Base-by-base conservation (phyloP, 305 asterid species). In the Rubia peregrina region DNA sequence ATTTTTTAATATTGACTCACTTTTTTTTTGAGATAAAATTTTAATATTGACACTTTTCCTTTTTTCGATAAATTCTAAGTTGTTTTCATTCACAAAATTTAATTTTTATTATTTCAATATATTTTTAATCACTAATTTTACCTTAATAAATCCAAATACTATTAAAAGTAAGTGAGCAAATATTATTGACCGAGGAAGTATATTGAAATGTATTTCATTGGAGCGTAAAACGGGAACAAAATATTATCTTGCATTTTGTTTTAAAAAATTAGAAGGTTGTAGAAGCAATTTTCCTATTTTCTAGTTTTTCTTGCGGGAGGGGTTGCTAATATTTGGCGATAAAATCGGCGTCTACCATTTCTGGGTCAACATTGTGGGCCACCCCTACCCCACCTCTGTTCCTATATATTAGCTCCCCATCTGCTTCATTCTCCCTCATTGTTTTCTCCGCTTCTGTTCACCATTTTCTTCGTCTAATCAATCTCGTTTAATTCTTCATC, bases 241-340 rank as follows among this genome's bases (percentile, higher is more conserved):
- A 44, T 44, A 44, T 51, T 51, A 51, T 16, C 7, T 51, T 57
- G 33, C 33, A 57, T 57, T 21, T 60, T n/a, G n/a, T n/a, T n/a
- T n/a, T n/a, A n/a, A 9, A 0, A 10, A 22, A 26, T 9, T 6
- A 60, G 38, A 60, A 60, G 41, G 33, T 19, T 19, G 62, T 19
- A 57, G 33, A 57, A 7, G 17, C 2, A 24, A 26, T 22, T 12
- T 12, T 9, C n/a, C 6, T 26, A 6, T 26, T 21, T 14, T n/a
- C n/a, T 33, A 21, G 30, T 17, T 64, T 63, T 64, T 64, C 68
- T 64, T 64, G 68, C 68, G 44, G 51, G 14, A 40, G 68, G 68
- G 68, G 51, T 9, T 46, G 51, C 17, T 19, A 40, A 38, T 40
- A 9, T 9, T 40, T 64, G 44, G 51, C 68, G 68, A 64, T 9